A percentile compares a stretch with the other conserved stretches of the same genome.
Conservation (phyloP, 1,284 basidiomycete genomes). For the Papiliotrema flavescens region DNA sequence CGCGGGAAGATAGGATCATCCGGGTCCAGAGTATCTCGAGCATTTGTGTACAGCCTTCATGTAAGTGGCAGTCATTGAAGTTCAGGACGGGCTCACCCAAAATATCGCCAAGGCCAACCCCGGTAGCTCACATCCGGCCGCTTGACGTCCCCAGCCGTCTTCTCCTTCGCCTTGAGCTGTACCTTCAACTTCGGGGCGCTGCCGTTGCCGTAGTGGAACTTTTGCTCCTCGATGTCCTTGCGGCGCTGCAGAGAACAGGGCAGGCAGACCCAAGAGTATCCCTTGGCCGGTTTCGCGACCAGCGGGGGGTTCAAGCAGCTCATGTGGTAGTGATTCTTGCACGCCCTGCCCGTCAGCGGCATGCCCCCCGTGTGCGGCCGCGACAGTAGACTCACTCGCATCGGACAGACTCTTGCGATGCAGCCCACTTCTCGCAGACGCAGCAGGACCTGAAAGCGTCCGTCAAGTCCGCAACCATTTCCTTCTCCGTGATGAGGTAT, state of each 20-base stretch:
- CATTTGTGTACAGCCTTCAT: constrained; percentile 75
- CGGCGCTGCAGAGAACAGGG: constrained; percentile 85
- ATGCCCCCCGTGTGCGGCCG: background rate
- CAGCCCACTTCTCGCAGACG: constrained; percentile 74
- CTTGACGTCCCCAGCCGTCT: constrained; percentile 55
- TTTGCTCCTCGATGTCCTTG: constrained; percentile 70
- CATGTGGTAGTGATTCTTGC: constrained; percentile 95
- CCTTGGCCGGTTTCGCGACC: constrained; percentile 90
- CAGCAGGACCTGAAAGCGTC: constrained; percentile 80
- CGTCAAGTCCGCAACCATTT: constrained; percentile 84
- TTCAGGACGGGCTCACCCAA: constrained; percentile 63
- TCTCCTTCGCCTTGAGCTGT: constrained; percentile 66
- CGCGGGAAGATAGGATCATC: constrained; percentile 94
- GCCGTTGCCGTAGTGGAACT: constrained; percentile 59
- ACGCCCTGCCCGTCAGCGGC: constrained; percentile 52
- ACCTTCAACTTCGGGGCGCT: constrained; percentile 53
- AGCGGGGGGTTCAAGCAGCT: constrained; percentile 87
- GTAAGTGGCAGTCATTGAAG: background rate
- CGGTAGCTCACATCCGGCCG: constrained; percentile 68
- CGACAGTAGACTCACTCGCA: constrained; percentile 62
- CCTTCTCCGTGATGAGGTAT: constrained; percentile 90
- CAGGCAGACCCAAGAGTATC: constrained; percentile 96
- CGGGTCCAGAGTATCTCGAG: constrained; percentile 87
- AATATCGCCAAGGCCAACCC: constrained; percentile 92
- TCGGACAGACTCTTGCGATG: constrained; percentile 79